phyloP scores from a whole-genome alignment of 345 rosid genomes.

The Isatis tinctoria region DNA sequence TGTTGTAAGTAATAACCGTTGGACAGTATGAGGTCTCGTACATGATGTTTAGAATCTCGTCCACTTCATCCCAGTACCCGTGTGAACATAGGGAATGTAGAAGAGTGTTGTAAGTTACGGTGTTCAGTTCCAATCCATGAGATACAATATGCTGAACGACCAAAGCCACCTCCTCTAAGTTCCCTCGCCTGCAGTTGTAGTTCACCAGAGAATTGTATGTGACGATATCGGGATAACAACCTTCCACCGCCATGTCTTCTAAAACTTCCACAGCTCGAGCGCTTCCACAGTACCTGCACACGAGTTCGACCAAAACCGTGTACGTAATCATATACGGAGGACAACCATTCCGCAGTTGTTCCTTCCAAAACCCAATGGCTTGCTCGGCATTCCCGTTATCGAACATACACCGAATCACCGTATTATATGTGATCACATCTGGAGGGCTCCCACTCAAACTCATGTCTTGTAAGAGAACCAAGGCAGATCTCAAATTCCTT shows the following conservation, averaged over 20 bases:
- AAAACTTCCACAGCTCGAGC: conserved; percentile 64
- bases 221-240: conserved; percentile 74
- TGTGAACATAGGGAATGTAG: conserved; percentile 59
- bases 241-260: conserved; percentile 72
- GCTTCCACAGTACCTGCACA: conserved; percentile 69
- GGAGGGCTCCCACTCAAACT: conserved; percentile 75
- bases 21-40: conserved; percentile 46
- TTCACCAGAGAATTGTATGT: conserved; percentile 68
- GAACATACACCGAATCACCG: conserved; percentile 64
- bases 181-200: conserved; percentile 57
- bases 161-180: conserved; percentile 51
- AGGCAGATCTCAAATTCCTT: conserved; percentile 50
- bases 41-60: conserved; percentile 64
- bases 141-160: conserved; percentile 47
- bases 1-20: conserved; percentile 71
- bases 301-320: conserved; percentile 70
- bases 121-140: conserved; percentile 63
- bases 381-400: conserved; percentile 48
- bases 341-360: conserved; percentile 60
- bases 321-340: conserved; percentile 66
- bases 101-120: conserved; percentile 68
- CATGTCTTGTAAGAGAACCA: conserved; percentile 65
- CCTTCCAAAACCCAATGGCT: conserved; percentile 69
- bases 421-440: conserved; percentile 72
- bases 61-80: conserved; percentile 71